These are phyloP conservation scores for Grammothele lineata DNA, from an alignment of 768 basidiomycete genomes.

Conservation along the genomic window DNA sequence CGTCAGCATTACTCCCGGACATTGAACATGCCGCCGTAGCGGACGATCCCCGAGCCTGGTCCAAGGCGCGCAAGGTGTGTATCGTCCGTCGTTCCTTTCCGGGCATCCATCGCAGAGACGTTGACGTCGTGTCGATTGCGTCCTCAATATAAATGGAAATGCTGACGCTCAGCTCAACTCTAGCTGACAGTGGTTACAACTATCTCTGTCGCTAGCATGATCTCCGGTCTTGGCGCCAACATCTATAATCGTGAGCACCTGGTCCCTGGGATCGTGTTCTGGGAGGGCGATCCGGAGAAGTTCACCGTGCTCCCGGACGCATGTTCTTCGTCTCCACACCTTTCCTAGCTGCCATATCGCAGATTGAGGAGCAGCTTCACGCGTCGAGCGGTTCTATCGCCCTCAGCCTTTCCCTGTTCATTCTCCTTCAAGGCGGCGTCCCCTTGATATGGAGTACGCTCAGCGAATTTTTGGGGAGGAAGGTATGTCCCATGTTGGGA, in stretches of 20 bases:
- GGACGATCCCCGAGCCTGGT: conserved; percentile 26
- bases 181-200: conserved; percentile 39
- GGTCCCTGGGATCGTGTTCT: neutral
- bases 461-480: conserved; percentile 74
- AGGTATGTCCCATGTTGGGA: conserved; percentile 35
- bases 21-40: conserved; percentile 25
- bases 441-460: conserved; percentile 67
- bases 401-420: conserved; percentile 66
- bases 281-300: neutral
- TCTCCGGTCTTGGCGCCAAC: conserved; percentile 53
- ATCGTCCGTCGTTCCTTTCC: neutral
- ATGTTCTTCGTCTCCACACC: conserved; percentile 1
- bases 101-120: neutral
- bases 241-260: conserved; percentile 56
- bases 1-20: conserved; percentile 4
- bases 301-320: neutral
- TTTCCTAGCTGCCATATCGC: conserved; percentile 52
- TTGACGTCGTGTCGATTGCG: too few species aligned
- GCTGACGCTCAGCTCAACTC: neutral
- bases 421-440: conserved; percentile 62
- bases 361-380: conserved; percentile 55
- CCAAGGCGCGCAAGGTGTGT: conserved; percentile 22
- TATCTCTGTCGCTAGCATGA: conserved; percentile 50
- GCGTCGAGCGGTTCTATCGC: conserved; percentile 62
- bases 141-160: too few species aligned